Base-by-base conservation (phyloP, 176 grass and related monocot genomes). In the Musa acuminata region DNA sequence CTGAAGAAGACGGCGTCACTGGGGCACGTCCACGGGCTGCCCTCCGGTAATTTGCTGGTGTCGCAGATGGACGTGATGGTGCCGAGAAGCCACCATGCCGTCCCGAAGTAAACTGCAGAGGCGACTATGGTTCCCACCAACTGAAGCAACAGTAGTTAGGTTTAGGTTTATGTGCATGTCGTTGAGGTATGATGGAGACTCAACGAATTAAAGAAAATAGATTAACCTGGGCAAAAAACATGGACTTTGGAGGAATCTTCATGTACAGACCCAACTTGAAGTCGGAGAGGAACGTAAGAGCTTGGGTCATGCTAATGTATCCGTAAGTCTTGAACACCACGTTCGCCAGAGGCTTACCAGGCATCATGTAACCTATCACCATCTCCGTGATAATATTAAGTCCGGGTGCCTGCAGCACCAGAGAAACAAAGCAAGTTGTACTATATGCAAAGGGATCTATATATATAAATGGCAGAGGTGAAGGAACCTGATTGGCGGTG, bases 1-100 rank as follows among this genome's bases (percentile, higher is more conserved):
- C 92, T 90, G 71, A 80, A 96, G 81, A 96, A 96, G 49, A 96
- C 89, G 11, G 87, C 76, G 74, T 92, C 87, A 26, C 77, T 52
- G 0, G 93, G 93, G 72, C 93, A 96, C 53, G 93, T 96, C 93
- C 87, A 96, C 0, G 93, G 89, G 83, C 87, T 96, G 17, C 83
- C 87, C 1, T 80, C 71, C 1, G 87, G 73, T 25, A 89, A 81
- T 13, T 49, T 73, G 14, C 55, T 4, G 23, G 55, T 68, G 53
- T 92, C 80, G 52, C 92, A 96, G 53, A 96, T 96, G 80, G 60
- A 1, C 6, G 57, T 0, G 62, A 92, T 69, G 9, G 26, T 82
- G 50, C 81, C 76, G 20, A 96, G 81, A 23, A 92, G 79, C 89
- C 84, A 96, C 93, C 93, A 96, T n/a, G 89, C 82, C 13, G 87